A percentile compares a stretch with the other conserved stretches of the same genome.
phyloP scores from a whole-genome alignment of 331 rosid species.

The Rhamnella rubrinervis region DNA sequence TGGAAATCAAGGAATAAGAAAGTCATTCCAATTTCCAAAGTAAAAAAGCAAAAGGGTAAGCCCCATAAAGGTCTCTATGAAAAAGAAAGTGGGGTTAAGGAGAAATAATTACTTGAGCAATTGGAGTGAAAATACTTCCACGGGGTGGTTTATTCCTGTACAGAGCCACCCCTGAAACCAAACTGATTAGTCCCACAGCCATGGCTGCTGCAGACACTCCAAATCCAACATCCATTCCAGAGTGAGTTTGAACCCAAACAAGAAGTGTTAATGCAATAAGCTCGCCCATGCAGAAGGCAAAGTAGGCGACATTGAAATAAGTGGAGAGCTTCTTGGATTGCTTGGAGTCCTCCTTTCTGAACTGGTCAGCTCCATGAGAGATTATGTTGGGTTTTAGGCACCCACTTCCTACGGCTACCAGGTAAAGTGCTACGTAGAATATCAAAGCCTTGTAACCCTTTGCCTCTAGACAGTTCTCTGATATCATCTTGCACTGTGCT shows the following conservation, averaged over 20 bases:
- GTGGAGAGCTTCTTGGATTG: constrained; percentile 50
- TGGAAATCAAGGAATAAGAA: background rate
- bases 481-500: constrained; percentile 33
- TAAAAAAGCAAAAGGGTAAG: background rate
- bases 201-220: constrained; percentile 58
- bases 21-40: constrained; percentile 17
- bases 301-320: constrained; percentile 61
- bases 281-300: constrained; percentile 58
- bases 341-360: constrained; percentile 33
- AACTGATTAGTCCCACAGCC: constrained; percentile 40
- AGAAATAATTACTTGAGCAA: constrained; percentile 46
- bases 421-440: constrained; percentile 48
- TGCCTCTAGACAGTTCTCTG: constrained; percentile 37
- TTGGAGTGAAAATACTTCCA: constrained; percentile 62
- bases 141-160: constrained; percentile 46
- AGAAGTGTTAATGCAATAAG: constrained; percentile 59
- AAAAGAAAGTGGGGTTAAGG: background rate
- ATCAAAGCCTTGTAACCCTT: constrained; percentile 46
- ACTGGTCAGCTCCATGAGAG: constrained; percentile 71
- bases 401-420: constrained; percentile 74
- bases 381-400: constrained; percentile 65
- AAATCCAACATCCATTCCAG: constrained; percentile 68
- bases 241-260: constrained; percentile 65
- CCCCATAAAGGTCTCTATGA: background rate
- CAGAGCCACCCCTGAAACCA: constrained; percentile 30